phyloP scores from a whole-genome alignment of 331 rosid species.

The Quercus phellos region DNA sequence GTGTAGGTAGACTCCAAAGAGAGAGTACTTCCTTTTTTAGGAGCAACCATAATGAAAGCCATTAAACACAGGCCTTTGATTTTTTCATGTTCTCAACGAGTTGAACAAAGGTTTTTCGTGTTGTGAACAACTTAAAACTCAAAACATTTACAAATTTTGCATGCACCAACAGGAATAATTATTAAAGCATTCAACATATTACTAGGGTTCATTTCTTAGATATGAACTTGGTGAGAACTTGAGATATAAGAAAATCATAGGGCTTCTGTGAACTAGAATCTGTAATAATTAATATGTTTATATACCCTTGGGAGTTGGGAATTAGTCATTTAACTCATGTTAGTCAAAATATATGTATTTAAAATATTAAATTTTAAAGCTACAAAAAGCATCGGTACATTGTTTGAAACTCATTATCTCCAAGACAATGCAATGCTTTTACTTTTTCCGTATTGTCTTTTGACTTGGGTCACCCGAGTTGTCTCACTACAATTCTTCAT shows the following conservation, averaged over 20 bases:
- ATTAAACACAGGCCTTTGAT: no score
- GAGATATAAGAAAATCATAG: not conserved
- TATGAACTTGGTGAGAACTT: not conserved
- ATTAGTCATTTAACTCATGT: not conserved
- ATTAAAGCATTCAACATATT: no score
- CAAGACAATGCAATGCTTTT: slow-evolving; percentile 25
- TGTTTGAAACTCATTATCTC: slow-evolving; percentile 17
- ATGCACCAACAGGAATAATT: no score
- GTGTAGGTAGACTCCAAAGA: no score
- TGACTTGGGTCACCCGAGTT: slow-evolving; percentile 45
- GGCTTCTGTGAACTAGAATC: not conserved
- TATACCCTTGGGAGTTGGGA: not conserved
- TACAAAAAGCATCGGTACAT: not conserved
- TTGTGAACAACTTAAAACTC: no score
- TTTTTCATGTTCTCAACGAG: no score
- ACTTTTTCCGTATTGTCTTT: slow-evolving; percentile 26
- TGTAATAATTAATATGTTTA: no score
- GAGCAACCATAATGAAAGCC: no score
- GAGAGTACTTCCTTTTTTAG: no score
- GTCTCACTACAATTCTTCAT: slow-evolving; percentile 29
- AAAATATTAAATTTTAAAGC: not conserved
- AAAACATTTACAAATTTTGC: no score
- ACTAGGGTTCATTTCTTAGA: no score
- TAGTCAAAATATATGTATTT: not conserved
- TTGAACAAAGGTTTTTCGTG: no score